Evolutionary conservation across 495 filamentous ascomycete species (phyloP).

Genomic region (Neurospora intermedia): DNA sequence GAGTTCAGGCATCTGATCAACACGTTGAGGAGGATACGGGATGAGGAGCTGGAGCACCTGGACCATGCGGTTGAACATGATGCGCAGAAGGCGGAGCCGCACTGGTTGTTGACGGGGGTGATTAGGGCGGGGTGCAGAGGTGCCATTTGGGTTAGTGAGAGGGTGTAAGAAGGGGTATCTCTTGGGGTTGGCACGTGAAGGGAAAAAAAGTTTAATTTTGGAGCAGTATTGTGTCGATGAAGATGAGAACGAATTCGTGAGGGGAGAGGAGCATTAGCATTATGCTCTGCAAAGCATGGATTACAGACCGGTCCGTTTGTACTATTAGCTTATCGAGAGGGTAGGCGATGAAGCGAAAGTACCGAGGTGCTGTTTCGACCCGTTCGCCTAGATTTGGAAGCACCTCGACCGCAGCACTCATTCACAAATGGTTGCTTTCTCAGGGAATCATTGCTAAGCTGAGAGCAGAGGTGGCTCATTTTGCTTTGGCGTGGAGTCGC

Average conservation of each 20-base stretch:
- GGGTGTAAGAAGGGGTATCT: constrained; percentile 36
- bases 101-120: constrained; percentile 77
- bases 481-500: background rate
- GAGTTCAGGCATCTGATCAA: constrained; percentile 65
- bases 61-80: constrained; percentile 93
- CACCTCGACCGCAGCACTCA: background rate
- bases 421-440: no score
- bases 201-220: background rate
- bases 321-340: background rate
- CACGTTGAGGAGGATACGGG: constrained; percentile 72
- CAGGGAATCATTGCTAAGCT: background rate
- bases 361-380: background rate
- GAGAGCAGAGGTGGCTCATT: background rate
- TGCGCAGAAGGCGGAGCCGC: constrained; percentile 74
- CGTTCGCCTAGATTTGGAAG: background rate
- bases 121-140: constrained; percentile 81
- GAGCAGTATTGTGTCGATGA: background rate
- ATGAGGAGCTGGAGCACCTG: constrained; percentile 94
- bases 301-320: background rate
- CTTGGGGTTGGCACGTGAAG: background rate
- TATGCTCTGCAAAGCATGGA: background rate
- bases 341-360: background rate
- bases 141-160: constrained; percentile 90
- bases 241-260: background rate
- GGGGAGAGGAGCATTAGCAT: background rate